A percentile compares a stretch with the other conserved stretches of the same genome.
phyloP scores from a whole-genome alignment of 129 eudicot species.

The Calendula officinalis region DNA sequence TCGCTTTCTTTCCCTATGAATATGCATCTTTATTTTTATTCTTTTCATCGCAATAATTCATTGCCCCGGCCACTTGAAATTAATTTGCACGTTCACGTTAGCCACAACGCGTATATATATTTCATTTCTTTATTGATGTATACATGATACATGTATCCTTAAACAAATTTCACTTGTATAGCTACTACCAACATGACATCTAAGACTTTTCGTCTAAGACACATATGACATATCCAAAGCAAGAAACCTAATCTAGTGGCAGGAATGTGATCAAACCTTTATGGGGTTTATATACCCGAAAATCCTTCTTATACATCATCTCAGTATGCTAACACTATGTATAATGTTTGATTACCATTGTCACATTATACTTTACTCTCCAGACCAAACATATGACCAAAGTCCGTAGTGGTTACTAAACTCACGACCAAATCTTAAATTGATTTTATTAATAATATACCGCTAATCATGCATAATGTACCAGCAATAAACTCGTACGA shows the following conservation, averaged over 20 bases:
- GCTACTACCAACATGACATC: background rate
- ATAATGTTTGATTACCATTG: no score
- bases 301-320: background rate
- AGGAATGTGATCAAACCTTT: slow-evolving; percentile 17
- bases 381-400: no score
- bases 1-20: slow-evolving; percentile 18
- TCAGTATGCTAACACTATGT: background rate
- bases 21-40: slow-evolving; percentile 33
- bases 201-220: background rate
- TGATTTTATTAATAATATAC: no score
- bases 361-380: no score
- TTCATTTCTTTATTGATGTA: slow-evolving; percentile 12
- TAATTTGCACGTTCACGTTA: slow-evolving; percentile 21
- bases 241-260: slow-evolving; percentile 4
- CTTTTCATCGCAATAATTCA: slow-evolving; percentile 32
- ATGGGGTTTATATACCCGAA: slow-evolving; percentile 1
- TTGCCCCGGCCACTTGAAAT: slow-evolving; percentile 21
- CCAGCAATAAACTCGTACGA: no score
- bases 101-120: background rate
- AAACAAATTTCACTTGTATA: background rate
- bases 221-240: background rate
- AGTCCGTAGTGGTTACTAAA: no score
- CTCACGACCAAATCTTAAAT: no score
- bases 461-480: no score
- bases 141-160: slow-evolving; percentile 10